These are phyloP conservation scores for Microbotryum intermedium DNA, from an alignment of 1,284 basidiomycete genomes.

Conservation along the genomic window DNA sequence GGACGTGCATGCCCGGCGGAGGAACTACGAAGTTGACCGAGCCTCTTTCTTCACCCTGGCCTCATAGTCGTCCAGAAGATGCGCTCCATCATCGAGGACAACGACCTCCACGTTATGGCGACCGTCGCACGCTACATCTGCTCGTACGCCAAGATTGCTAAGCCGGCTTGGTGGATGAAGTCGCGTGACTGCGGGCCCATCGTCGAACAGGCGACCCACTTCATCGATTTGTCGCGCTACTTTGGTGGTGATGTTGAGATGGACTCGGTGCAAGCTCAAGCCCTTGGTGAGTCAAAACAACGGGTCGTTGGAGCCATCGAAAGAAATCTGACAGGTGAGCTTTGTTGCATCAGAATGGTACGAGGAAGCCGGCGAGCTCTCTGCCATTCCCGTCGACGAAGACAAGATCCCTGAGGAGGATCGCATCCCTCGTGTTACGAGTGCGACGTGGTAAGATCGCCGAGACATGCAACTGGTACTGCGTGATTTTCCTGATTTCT, in stretches of 20 bases:
- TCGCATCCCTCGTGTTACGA: slow-evolving; percentile 47
- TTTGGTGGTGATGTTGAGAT: slow-evolving; percentile 96
- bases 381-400: slow-evolving; percentile 74
- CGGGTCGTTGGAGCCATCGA: too few species aligned
- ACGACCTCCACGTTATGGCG: slow-evolving; percentile 92
- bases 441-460: slow-evolving; percentile 38
- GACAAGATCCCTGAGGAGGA: slow-evolving; percentile 61
- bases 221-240: slow-evolving; percentile 53
- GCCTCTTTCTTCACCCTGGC: slow-evolving; percentile 4
- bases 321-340: too few species aligned
- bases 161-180: slow-evolving; percentile 93
- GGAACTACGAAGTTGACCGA: neutral
- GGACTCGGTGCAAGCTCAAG: slow-evolving; percentile 53
- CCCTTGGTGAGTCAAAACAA: slow-evolving; percentile 25
- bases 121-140: slow-evolving; percentile 92
- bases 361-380: slow-evolving; percentile 77
- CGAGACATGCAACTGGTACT: slow-evolving; percentile 23
- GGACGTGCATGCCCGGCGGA: too few species aligned
- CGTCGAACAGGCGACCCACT: slow-evolving; percentile 90
- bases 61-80: slow-evolving; percentile 79
- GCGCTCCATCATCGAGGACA: slow-evolving; percentile 92
- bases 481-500: slow-evolving; percentile 10
- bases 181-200: slow-evolving; percentile 81
- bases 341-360: slow-evolving; percentile 52
- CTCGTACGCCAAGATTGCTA: slow-evolving; percentile 74